Evolutionary conservation across 176 grass and related monocot species (phyloP).

Genomic region (Avena sativa): DNA sequence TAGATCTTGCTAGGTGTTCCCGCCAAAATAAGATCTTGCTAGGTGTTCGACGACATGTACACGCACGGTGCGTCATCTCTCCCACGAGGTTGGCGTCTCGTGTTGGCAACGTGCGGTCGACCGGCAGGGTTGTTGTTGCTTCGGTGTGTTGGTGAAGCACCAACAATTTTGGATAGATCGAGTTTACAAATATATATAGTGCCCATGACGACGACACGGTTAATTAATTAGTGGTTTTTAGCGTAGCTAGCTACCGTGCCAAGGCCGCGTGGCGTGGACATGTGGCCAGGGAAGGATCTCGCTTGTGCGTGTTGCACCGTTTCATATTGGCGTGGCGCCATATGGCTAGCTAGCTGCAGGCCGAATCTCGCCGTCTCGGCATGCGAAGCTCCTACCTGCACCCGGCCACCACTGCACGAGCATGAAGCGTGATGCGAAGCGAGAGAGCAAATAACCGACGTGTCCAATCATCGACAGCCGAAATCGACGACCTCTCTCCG

Average conservation of each 20-base stretch:
- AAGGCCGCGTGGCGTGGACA: not conserved
- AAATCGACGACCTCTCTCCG: not conserved
- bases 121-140: slow-evolving; percentile 8
- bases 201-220: not conserved
- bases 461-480: not conserved
- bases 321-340: not conserved
- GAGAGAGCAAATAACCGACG: not conserved
- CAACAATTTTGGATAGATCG: not conserved
- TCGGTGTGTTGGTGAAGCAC: slow-evolving; percentile 6
- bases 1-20: not conserved
- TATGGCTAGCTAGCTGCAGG: slow-evolving; percentile 13
- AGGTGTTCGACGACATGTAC: not conserved
- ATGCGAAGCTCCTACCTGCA: no score
- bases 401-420: not conserved
- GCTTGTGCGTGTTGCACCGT: slow-evolving; percentile 22
- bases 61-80: not conserved
- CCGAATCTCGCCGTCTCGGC: no score
- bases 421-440: not conserved
- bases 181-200: not conserved
- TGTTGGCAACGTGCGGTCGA: not conserved
- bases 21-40: not conserved
- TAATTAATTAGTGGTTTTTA: not conserved
- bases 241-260: no score
- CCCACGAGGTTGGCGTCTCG: slow-evolving; percentile 24
- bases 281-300: not conserved